A percentile compares a stretch with the other conserved stretches of the same genome.
Conservation (phyloP, 345 rosid genomes). For the Capsella bursapastoris region DNA sequence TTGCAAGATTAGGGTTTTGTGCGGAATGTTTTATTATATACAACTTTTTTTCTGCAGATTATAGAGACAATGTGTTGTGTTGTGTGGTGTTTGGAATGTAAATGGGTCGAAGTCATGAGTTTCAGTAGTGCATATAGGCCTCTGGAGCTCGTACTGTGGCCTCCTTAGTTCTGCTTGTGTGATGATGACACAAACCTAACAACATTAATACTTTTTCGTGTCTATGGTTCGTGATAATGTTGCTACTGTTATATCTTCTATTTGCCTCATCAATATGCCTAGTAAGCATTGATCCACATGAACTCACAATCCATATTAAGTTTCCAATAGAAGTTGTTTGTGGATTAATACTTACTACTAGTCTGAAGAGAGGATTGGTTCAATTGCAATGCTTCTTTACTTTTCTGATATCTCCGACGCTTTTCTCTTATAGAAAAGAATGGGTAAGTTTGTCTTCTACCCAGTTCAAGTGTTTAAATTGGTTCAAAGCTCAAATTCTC, state of each 20-base stretch:
- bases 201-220: constrained; percentile 4
- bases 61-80: constrained; percentile 30
- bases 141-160: constrained; percentile 34
- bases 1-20: constrained; percentile 41
- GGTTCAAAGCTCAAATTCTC: not conserved
- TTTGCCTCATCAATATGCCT: not conserved
- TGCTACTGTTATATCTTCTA: constrained; percentile 8
- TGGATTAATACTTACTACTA: not conserved
- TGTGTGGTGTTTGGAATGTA: constrained; percentile 35
- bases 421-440: not conserved
- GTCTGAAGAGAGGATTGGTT: not conserved
- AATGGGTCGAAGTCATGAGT: constrained; percentile 28
- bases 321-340: not conserved
- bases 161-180: constrained; percentile 24
- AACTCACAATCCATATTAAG: not conserved
- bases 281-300: not conserved
- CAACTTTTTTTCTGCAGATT: constrained; percentile 13
- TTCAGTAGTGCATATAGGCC: constrained; percentile 36
- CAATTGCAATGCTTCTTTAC: not conserved
- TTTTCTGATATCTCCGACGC: not conserved
- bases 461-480: not conserved
- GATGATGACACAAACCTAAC: constrained; percentile 35
- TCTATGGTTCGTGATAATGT: constrained; percentile 10
- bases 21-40: constrained; percentile 10
- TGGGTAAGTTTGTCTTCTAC: not conserved